Evolutionary conservation across 495 filamentous ascomycete species (phyloP).

Genomic region (Hypoxylon crocopeplum): DNA sequence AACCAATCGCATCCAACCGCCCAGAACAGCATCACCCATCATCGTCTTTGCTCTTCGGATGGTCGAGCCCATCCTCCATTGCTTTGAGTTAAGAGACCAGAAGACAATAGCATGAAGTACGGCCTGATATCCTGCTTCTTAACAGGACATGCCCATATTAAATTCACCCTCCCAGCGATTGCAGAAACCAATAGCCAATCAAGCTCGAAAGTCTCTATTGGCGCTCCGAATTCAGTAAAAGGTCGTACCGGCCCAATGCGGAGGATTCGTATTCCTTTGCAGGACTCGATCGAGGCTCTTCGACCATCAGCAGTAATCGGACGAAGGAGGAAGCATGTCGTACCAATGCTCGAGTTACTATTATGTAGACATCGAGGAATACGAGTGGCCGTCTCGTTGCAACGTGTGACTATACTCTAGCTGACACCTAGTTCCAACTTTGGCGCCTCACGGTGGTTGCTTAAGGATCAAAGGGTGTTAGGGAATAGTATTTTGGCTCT

Average conservation of each 20-base stretch:
- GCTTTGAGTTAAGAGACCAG: too few relatives aligned
- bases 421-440: slow-evolving; percentile 23
- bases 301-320: slow-evolving; percentile 6
- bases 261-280: background rate
- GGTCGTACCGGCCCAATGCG: too few relatives aligned
- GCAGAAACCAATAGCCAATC: too few relatives aligned
- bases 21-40: too few relatives aligned
- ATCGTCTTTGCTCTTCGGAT: too few relatives aligned
- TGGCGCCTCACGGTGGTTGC: slow-evolving; percentile 5
- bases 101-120: too few relatives aligned
- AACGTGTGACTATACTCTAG: slow-evolving; percentile 3
- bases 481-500: slow-evolving; percentile 5
- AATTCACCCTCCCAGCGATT: too few relatives aligned
- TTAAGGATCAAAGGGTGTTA: background rate
- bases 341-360: slow-evolving; percentile 2
- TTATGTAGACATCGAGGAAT: background rate
- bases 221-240: too few relatives aligned
- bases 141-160: too few relatives aligned
- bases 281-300: background rate
- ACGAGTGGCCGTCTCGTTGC: slow-evolving; percentile 9
- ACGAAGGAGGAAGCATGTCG: slow-evolving; percentile 1
- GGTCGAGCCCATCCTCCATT: too few relatives aligned
- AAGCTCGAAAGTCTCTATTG: too few relatives aligned
- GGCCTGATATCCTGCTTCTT: too few relatives aligned
- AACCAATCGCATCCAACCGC: slow-evolving; percentile 16